A percentile compares a stretch with the other conserved stretches of the same genome.
Conservation (phyloP, 73 alveolate species). For the Tetrahymena malaccensis region DNA sequence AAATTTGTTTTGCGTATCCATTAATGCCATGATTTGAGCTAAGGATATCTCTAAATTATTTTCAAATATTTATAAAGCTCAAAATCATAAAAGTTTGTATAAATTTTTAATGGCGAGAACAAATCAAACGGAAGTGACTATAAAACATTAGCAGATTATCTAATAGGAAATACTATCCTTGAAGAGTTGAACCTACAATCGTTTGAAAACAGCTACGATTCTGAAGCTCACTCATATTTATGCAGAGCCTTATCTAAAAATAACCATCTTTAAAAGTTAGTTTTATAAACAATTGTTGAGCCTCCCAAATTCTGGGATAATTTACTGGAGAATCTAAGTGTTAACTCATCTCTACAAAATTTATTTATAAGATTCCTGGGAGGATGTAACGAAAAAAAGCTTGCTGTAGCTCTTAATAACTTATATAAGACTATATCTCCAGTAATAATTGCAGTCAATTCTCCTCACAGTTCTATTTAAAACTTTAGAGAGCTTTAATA, state of each 20-base stretch:
- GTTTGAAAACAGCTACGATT: background rate
- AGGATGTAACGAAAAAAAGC: background rate
- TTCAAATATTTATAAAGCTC: background rate
- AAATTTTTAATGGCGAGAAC: background rate
- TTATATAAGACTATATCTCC: background rate
- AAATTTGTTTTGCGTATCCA: background rate
- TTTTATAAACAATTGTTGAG: background rate
- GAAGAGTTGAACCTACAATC: background rate
- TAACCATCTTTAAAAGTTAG: background rate
- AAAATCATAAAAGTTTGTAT: background rate
- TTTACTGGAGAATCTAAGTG: background rate
- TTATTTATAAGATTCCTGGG: background rate
- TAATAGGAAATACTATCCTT: background rate
- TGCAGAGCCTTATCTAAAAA: background rate
- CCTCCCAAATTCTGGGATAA: background rate
- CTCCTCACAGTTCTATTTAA: background rate
- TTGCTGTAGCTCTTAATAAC: background rate
- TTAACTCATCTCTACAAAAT: background rate
- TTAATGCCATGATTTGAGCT: background rate
- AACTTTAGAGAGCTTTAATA: background rate
- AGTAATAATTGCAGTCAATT: background rate
- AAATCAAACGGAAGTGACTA: background rate
- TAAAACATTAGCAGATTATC: background rate
- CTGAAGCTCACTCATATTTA: background rate
- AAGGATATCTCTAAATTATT: background rate